Conservation (phyloP, 306 rosid genomes). For the Parietaria judaica region DNA sequence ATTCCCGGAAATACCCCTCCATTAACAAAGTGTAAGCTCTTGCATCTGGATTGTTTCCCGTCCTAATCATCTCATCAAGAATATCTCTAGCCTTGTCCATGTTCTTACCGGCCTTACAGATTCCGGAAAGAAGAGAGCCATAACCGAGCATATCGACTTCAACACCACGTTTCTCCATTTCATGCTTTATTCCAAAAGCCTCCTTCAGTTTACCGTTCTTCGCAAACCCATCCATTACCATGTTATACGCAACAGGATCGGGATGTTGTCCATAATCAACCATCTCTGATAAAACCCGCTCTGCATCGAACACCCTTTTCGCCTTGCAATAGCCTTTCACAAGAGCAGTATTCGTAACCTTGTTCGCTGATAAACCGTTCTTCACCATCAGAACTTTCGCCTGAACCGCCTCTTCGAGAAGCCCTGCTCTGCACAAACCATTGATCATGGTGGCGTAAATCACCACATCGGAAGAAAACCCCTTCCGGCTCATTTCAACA, state of each 20-base stretch:
- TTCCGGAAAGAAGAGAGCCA: constrained; percentile 27
- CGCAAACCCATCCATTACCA: constrained; percentile 33
- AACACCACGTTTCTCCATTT: constrained; percentile 25
- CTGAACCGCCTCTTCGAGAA: constrained; percentile 28
- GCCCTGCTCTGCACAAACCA: constrained; percentile 32
- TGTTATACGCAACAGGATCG: constrained; percentile 17
- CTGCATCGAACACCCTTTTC: constrained; percentile 29
- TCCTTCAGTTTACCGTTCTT: constrained; percentile 29
- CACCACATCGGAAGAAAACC: constrained; percentile 25
- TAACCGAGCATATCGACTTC: constrained; percentile 11
- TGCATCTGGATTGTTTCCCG: constrained; percentile 23
- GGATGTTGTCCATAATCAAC: constrained; percentile 26
- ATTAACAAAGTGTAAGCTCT: constrained; percentile 25
- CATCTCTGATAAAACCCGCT: constrained; percentile 24
- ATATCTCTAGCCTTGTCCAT: constrained; percentile 32
- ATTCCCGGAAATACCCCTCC: constrained; percentile 30
- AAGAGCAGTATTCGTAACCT: constrained; percentile 23
- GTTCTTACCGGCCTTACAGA: constrained; percentile 27
- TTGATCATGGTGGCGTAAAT: constrained; percentile 24
- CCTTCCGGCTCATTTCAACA: constrained; percentile 41
- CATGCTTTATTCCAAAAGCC: constrained; percentile 29
- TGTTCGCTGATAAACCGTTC: constrained; percentile 30
- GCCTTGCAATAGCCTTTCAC: constrained; percentile 32
- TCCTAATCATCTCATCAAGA: constrained; percentile 26
- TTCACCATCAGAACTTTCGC: constrained; percentile 22